Evolutionary conservation across 176 grass and related monocot species (phyloP).

Genomic region (Ananas comosus): DNA sequence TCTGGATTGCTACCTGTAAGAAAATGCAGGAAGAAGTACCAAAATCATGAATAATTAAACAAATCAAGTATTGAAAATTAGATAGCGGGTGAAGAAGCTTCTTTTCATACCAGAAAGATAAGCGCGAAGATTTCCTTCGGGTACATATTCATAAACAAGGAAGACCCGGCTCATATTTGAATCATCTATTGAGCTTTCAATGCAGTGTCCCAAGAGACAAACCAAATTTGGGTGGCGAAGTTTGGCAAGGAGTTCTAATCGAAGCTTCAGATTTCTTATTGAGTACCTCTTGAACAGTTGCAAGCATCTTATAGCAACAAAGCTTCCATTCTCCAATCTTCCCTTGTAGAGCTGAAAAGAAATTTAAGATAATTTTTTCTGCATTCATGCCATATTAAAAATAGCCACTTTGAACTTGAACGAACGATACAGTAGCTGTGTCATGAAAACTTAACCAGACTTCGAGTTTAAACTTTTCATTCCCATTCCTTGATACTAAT

Average conservation of each 20-base stretch:
- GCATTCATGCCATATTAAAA: not conserved
- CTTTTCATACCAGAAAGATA: slow-evolving; percentile 63
- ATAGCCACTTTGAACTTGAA: not conserved
- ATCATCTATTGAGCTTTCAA: slow-evolving; percentile 55
- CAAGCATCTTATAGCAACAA: slow-evolving; percentile 88
- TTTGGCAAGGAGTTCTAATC: slow-evolving; percentile 92
- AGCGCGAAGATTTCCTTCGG: slow-evolving; percentile 46
- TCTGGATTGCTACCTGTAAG: slow-evolving; percentile 49
- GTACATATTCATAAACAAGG: slow-evolving; percentile 83
- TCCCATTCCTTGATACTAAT: too few species aligned
- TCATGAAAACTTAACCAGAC: not conserved
- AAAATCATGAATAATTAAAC: not conserved
- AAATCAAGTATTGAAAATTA: not conserved
- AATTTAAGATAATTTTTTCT: slow-evolving; percentile 6
- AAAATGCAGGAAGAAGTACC: slow-evolving; percentile 6
- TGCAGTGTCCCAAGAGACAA: slow-evolving; percentile 85
- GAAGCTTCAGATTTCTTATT: slow-evolving; percentile 89
- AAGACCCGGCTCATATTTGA: slow-evolving; percentile 74
- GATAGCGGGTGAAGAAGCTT: not conserved
- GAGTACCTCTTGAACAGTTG: slow-evolving; percentile 69
- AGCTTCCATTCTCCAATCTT: slow-evolving; percentile 69
- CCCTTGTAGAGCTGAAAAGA: slow-evolving; percentile 88
- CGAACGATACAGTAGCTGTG: not conserved
- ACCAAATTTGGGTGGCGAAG: slow-evolving; percentile 86
- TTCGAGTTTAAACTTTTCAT: not conserved